Conservation (phyloP, 164 flowering plant genomes). For the Magnolia kwangsiensis region DNA sequence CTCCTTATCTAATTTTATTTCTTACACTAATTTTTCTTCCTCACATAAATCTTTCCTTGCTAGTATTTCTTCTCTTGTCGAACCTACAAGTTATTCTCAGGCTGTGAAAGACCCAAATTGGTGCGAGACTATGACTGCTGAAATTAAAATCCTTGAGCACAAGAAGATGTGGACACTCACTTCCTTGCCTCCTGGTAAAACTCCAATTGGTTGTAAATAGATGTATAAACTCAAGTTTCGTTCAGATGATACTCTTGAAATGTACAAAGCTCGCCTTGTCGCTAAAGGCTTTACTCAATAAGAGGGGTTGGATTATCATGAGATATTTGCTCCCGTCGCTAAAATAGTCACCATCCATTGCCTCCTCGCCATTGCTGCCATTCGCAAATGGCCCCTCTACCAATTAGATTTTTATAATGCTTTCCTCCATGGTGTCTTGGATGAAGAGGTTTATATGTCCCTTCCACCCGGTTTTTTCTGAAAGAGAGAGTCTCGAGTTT, state of each 20-base stretch:
- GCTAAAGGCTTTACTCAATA: neutral
- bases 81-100: neutral
- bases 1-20: neutral
- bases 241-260: neutral
- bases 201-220: neutral
- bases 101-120: neutral
- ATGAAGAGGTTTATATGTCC: neutral
- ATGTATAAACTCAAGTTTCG: neutral
- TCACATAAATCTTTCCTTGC: neutral
- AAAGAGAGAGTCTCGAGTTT: too few species aligned
- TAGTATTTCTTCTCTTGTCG: neutral
- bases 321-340: too few species aligned
- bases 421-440: too few species aligned
- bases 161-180: neutral
- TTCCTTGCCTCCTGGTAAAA: neutral
- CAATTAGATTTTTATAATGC: too few species aligned
- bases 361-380: too few species aligned
- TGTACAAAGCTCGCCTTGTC: neutral
- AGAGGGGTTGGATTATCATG: too few species aligned
- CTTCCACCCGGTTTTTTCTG: too few species aligned
- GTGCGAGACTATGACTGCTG: neutral
- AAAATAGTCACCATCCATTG: too few species aligned
- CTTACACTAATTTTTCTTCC: neutral
- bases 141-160: neutral
- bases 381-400: too few species aligned